Evolutionary conservation across 805 yeast genomes (phyloP).

Genomic region (Wickerhamiella parazyma): DNA sequence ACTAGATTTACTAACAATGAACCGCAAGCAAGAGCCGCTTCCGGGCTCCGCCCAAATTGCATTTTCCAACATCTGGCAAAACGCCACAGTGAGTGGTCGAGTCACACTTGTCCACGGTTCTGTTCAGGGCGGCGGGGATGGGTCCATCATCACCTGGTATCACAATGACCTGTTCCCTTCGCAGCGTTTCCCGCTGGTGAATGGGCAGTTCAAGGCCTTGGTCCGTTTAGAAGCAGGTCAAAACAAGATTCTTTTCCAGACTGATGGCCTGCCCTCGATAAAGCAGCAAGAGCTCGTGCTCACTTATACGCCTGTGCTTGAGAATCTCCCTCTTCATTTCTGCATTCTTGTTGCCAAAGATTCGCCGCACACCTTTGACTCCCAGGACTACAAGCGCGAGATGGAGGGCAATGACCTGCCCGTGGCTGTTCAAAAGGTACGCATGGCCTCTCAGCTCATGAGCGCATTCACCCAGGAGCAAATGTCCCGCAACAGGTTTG

Average conservation of each 20-base stretch:
- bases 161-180: slow-evolving; percentile 44
- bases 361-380: slow-evolving; percentile 56
- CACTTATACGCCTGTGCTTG: slow-evolving; percentile 40
- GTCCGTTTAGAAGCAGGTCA: slow-evolving; percentile 58
- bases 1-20: background rate
- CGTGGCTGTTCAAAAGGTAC: slow-evolving; percentile 57
- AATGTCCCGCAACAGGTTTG: slow-evolving; percentile 65
- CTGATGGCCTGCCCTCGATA: slow-evolving; percentile 10
- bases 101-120: slow-evolving; percentile 27
- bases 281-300: slow-evolving; percentile 25
- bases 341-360: slow-evolving; percentile 67
- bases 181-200: slow-evolving; percentile 52
- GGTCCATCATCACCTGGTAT: slow-evolving; percentile 33
- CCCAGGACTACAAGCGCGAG: slow-evolving; percentile 33
- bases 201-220: slow-evolving; percentile 61
- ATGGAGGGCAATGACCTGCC: slow-evolving; percentile 51
- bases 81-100: slow-evolving; percentile 22
- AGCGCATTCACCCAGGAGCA: slow-evolving; percentile 86
- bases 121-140: slow-evolving; percentile 24
- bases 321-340: slow-evolving; percentile 68
- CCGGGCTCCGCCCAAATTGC: slow-evolving; percentile 13
- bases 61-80: slow-evolving; percentile 23
- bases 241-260: slow-evolving; percentile 41
- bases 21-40: slow-evolving; percentile 10
- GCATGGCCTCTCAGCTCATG: slow-evolving; percentile 78